These are phyloP conservation scores for Verticillium albo-atrum DNA, from an alignment of 2,329 filamentous ascomycete species.

Conservation along the genomic window DNA sequence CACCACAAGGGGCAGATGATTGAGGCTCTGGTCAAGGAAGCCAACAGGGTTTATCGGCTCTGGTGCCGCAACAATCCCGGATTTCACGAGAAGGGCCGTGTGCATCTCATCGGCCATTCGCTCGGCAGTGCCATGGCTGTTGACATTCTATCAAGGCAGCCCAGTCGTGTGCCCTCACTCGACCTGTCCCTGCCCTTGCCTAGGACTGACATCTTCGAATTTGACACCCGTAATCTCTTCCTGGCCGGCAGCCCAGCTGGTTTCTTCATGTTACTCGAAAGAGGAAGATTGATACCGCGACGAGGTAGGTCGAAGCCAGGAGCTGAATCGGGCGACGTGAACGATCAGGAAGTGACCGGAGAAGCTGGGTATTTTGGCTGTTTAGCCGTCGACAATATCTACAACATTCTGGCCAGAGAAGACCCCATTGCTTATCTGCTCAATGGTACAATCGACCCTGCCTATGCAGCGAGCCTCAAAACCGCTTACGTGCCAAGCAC, in stretches of 20 bases:
- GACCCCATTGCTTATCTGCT: constrained; percentile 85
- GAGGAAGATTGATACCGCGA: constrained; percentile 66
- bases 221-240: constrained; percentile 87
- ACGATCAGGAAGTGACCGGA: constrained; percentile 62
- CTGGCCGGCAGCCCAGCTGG: constrained; percentile 85
- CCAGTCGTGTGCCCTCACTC: constrained; percentile 59
- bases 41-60: constrained; percentile 89
- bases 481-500: constrained; percentile 74
- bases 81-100: constrained; percentile 74
- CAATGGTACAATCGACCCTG: constrained; percentile 82
- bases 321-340: constrained; percentile 57
- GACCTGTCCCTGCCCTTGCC: constrained; percentile 34
- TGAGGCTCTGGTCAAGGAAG: constrained; percentile 78
- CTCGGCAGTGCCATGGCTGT: constrained; percentile 92
- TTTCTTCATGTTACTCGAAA: constrained; percentile 88
- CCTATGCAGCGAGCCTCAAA: constrained; percentile 73
- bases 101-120: constrained; percentile 91
- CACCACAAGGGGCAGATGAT: constrained; percentile 96
- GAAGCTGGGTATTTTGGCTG: constrained; percentile 80
- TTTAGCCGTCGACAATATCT: constrained; percentile 90
- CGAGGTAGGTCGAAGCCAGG: constrained; percentile 72
- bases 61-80: constrained; percentile 94
- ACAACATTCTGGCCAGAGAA: constrained; percentile 75
- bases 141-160: constrained; percentile 86
- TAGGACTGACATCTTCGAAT: constrained; percentile 69